Percentiles rank a stretch among this genome's conserved stretches.
Conservation (phyloP, 768 basidiomycete genomes). For the Podaxis pistillaris region DNA sequence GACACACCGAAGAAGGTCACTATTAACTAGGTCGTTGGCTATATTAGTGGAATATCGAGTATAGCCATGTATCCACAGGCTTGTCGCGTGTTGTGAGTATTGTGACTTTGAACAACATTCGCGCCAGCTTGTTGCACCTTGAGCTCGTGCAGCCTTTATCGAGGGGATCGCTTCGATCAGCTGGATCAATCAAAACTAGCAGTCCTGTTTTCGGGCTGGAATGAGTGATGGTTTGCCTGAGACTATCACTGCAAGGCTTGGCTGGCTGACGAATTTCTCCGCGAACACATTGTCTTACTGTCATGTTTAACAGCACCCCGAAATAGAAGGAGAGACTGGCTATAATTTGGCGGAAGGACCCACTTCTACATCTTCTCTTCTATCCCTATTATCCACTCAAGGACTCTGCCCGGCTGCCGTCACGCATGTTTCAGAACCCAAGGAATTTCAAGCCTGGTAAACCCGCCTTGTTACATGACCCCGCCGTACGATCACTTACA, state of each 20-base stretch:
- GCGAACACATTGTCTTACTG: not conserved
- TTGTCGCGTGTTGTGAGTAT: no score
- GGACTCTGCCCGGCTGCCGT: not conserved
- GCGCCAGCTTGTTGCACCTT: no score
- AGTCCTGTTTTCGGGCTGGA: no score
- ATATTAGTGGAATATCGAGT: no score
- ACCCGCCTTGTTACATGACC: not conserved
- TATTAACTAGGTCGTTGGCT: constrained; percentile 17
- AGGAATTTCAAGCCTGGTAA: not conserved
- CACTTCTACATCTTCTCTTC: not conserved
- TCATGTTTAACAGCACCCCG: constrained; percentile 1
- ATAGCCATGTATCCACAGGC: no score
- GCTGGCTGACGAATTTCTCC: not conserved
- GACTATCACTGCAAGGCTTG: not conserved
- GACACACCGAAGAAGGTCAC: constrained; percentile 42
- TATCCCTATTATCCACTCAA: not conserved
- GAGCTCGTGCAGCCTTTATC: no score
- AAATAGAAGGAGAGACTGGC: not conserved
- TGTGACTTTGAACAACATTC: no score
- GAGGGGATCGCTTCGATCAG: no score
- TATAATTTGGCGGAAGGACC: not conserved
- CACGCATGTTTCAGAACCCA: not conserved
- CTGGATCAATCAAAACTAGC: no score
- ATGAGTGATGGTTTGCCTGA: no score
- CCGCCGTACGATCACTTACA: not conserved